Percentiles rank a stretch among this genome's conserved stretches.
phyloP scores from a whole-genome alignment of 306 rosid species.

The Coriaria nepalensis region DNA sequence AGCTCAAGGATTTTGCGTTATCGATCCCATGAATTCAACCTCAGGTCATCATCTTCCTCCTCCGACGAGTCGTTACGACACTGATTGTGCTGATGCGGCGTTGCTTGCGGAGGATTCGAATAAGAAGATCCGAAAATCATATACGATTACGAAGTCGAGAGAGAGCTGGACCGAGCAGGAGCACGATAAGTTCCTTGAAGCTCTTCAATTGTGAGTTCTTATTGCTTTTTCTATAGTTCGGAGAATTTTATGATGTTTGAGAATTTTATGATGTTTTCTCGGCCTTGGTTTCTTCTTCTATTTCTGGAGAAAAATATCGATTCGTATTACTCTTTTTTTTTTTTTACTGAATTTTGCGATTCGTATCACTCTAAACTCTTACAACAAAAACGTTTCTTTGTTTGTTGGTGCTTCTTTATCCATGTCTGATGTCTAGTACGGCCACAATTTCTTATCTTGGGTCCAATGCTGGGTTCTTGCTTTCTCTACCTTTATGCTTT shows the following conservation, averaged over 20 bases:
- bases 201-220: conserved; percentile 72
- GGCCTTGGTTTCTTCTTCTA: background rate
- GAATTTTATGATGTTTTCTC: background rate
- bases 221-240: background rate
- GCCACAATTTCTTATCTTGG: too few species aligned
- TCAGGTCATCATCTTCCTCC: conserved; percentile 31
- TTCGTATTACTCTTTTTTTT: background rate
- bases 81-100: conserved; percentile 2
- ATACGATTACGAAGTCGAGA: conserved; percentile 83
- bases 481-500: too few species aligned
- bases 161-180: conserved; percentile 98
- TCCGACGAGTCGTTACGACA: conserved; percentile 11
- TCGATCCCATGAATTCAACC: conserved; percentile 36
- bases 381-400: background rate
- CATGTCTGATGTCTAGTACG: too few species aligned
- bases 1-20: conserved; percentile 43
- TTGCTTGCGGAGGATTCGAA: conserved; percentile 31
- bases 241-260: background rate
- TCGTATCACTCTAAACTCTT: background rate
- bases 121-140: conserved; percentile 84
- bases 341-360: background rate
- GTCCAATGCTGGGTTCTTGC: too few species aligned
- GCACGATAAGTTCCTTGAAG: conserved; percentile 95
- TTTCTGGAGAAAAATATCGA: background rate
- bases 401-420: too few species aligned